A percentile compares a stretch with the other conserved stretches of the same genome.
phyloP scores from a whole-genome alignment of 2,329 filamentous ascomycete genomes.

The Trematosphaeria pertusa region DNA sequence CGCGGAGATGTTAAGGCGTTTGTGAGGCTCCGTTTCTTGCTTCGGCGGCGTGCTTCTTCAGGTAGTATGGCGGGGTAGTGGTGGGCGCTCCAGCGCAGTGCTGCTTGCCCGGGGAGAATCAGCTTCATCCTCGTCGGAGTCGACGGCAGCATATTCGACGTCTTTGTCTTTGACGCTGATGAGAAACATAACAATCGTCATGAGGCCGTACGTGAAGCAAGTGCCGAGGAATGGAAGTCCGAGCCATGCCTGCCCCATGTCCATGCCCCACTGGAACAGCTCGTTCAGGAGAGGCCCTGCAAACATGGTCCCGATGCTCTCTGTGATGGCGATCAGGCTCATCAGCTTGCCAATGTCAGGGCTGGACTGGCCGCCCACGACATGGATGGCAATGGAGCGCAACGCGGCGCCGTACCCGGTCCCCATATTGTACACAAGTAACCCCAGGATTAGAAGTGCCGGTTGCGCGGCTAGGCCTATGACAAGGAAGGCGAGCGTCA shows the following conservation, averaged over 20 bases:
- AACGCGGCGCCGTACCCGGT: slow-evolving; percentile 57
- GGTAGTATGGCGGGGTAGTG: slow-evolving; percentile 7
- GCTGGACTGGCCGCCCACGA: slow-evolving; percentile 54
- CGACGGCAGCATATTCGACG: slow-evolving; percentile 27
- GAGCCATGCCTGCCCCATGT: slow-evolving; percentile 55
- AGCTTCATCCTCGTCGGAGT: slow-evolving; percentile 21
- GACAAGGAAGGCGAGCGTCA: slow-evolving; percentile 53
- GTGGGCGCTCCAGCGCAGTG: slow-evolving; percentile 18
- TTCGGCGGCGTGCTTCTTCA: too few relatives aligned
- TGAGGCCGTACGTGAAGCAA: slow-evolving; percentile 30
- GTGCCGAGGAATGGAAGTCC: slow-evolving; percentile 52
- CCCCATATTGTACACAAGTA: slow-evolving; percentile 57
- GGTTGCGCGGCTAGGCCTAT: slow-evolving; percentile 56
- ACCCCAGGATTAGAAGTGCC: slow-evolving; percentile 50
- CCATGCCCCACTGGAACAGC: slow-evolving; percentile 56
- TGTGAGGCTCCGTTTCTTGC: slow-evolving; percentile 4
- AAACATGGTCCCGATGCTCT: slow-evolving; percentile 56
- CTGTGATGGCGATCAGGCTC: slow-evolving; percentile 57
- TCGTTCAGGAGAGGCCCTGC: slow-evolving; percentile 56
- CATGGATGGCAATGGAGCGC: slow-evolving; percentile 56
- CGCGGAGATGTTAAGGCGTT: slow-evolving; percentile 12
- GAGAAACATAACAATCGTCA: slow-evolving; percentile 35
- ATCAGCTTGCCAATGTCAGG: slow-evolving; percentile 56
- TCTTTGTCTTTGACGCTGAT: slow-evolving; percentile 35
- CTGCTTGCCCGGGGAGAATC: slow-evolving; percentile 13